Evolutionary conservation across 768 basidiomycete species (phyloP), one percentile per base, ranked within the genome.

Genomic region (Glaciozyma antarctica): DNA sequence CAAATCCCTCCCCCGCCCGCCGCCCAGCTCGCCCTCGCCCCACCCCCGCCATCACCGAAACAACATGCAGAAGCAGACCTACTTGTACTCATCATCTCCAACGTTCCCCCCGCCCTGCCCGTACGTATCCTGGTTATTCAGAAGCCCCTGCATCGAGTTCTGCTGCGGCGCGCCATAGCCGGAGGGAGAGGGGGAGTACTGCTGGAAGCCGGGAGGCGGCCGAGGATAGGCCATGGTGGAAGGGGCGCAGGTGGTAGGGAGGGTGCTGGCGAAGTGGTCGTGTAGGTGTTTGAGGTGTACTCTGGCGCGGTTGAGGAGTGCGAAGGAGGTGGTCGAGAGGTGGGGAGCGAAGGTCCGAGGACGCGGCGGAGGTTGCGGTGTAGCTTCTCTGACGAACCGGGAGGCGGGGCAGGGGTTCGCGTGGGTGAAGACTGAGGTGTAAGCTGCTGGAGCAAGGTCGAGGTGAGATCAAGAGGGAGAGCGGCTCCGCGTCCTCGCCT

Each of bases 61-160:
- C 21, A 15, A 5, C 45, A 32, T 28, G n/a, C 15, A 44, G 48
- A 45, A 21, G 28, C n/a, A n/a, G 30, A 43, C 47, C 13, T 21
- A 68, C 67, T 69, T 69, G 68, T 69, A 69, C 59, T 69, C 68
- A 16, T 69, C 68, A 10, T 69, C 68, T 0, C 68, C 68, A 43
- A 69, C 68, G 28, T 60, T 48, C 32, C 17, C 30, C 30, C 4
- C 19, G 7, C 8, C 16, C 56, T 48, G 56, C 13, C 24, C 26
- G 49, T 61, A 63, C 61, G 49, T 51, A 43, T 65, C 61, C 51
- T 64, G 67, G 48, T 61, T 38, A 51, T 61, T 64, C 1, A 68
- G 45, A 24, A 64, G 45, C 34, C 32, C 13, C 49, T 43, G 44
- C 61, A 59, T 51, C 47, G 52, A 28, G 30, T 28, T 10, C 28